These are phyloP conservation scores for Triticum timopheevii DNA, from an alignment of 176 grass and related monocot species.

Conservation along the genomic window DNA sequence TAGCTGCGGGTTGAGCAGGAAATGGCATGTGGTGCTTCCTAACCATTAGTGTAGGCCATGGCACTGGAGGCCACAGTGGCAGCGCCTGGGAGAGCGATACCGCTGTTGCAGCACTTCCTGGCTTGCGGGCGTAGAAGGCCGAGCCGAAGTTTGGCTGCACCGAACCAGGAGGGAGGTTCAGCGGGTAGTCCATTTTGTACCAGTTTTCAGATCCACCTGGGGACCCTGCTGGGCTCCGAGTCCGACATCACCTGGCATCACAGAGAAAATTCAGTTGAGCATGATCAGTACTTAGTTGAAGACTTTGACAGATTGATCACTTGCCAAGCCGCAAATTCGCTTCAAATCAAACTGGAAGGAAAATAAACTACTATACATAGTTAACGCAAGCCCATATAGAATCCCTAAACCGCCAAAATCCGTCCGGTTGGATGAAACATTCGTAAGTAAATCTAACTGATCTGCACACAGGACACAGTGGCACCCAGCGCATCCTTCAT, in stretches of 20 bases:
- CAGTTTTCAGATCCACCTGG: not conserved
- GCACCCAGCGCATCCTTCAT: not conserved
- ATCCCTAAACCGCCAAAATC: not conserved
- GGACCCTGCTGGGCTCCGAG: not conserved
- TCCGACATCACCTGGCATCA: not conserved
- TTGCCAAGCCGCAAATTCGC: not conserved
- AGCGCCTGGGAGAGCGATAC: not conserved
- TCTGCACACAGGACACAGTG: not conserved
- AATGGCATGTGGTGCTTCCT: conserved; percentile 11
- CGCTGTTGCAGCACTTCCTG: not conserved
- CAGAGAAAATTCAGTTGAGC: not conserved
- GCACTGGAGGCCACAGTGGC: not conserved
- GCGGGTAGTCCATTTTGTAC: conserved; percentile 1
- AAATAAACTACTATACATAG: not conserved
- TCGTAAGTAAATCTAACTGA: not conserved
- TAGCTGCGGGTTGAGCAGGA: not conserved
- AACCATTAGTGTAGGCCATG: not conserved
- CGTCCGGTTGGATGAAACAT: not conserved
- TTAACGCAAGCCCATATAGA: not conserved
- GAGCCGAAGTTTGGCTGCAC: not conserved
- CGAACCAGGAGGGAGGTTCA: not conserved
- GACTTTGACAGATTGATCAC: not conserved
- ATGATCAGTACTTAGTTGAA: no score
- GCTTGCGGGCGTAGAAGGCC: not conserved
- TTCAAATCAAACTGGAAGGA: not conserved